These are phyloP conservation scores for Penicillium verhagenii DNA, from an alignment of 495 filamentous ascomycete genomes.

Conservation along the genomic window DNA sequence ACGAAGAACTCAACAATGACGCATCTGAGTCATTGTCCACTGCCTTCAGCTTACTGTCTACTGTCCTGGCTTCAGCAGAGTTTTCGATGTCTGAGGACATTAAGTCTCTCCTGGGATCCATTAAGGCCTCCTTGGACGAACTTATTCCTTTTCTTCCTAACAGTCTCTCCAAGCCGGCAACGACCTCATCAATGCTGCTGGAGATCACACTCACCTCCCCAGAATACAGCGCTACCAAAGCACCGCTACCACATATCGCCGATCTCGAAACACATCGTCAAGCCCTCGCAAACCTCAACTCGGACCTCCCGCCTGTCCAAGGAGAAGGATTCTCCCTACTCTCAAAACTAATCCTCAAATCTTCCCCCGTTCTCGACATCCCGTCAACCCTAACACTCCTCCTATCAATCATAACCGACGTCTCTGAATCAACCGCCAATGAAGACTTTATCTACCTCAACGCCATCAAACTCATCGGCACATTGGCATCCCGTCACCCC, in stretches of 20 bases:
- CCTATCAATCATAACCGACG: slow-evolving; percentile 62
- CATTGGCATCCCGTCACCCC: slow-evolving; percentile 64
- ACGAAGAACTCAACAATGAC: slow-evolving; percentile 41
- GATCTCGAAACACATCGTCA: slow-evolving; percentile 70
- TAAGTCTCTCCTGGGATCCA: slow-evolving; percentile 40
- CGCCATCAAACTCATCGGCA: slow-evolving; percentile 64
- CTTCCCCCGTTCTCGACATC: slow-evolving; percentile 68
- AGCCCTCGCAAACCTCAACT: slow-evolving; percentile 72
- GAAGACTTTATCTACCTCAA: slow-evolving; percentile 78
- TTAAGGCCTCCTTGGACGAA: slow-evolving; percentile 52
- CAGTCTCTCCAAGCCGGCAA: slow-evolving; percentile 38
- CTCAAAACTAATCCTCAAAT: slow-evolving; percentile 58
- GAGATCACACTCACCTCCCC: slow-evolving; percentile 57
- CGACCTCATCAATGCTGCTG: slow-evolving; percentile 56
- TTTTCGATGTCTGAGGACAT: slow-evolving; percentile 53
- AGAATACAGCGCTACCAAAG: slow-evolving; percentile 43
- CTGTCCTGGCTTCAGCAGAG: slow-evolving; percentile 61
- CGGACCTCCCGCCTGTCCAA: slow-evolving; percentile 72
- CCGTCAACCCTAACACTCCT: slow-evolving; percentile 65
- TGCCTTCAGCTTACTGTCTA: slow-evolving; percentile 66
- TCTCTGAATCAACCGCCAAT: slow-evolving; percentile 32
- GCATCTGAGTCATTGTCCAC: slow-evolving; percentile 50
- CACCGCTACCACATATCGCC: slow-evolving; percentile 46
- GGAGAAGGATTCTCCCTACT: slow-evolving; percentile 75
- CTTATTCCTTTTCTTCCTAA: slow-evolving; percentile 37